Percentiles rank a stretch among this genome's conserved stretches.
phyloP scores from a whole-genome alignment of 495 filamentous ascomycete species.

The Lophiostoma macrostomum region DNA sequence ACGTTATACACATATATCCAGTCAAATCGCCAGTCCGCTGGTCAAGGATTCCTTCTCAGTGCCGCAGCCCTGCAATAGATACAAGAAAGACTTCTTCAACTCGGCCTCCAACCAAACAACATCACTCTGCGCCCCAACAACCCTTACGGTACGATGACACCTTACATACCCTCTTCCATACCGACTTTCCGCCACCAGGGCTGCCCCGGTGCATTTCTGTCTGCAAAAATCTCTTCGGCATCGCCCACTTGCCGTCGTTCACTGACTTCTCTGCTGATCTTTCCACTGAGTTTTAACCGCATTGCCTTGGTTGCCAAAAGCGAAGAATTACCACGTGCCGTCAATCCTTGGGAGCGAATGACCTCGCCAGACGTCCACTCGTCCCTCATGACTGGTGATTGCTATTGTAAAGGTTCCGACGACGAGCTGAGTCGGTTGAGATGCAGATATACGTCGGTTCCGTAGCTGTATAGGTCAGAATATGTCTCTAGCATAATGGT shows the following conservation, averaged over 20 bases:
- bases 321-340: constrained; percentile 42
- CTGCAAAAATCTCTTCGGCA: constrained; percentile 60
- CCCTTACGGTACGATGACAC: neutral
- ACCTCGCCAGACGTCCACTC: constrained; percentile 46
- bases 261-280: constrained; percentile 64
- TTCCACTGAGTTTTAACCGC: constrained; percentile 55
- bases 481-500: no score
- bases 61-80: constrained; percentile 6
- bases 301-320: constrained; percentile 43
- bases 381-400: constrained; percentile 95
- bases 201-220: constrained; percentile 36
- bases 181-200: constrained; percentile 42
- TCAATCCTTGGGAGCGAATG: constrained; percentile 73
- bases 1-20: no score
- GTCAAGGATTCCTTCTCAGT: no score
- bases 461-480: constrained; percentile 63
- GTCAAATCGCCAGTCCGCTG: no score
- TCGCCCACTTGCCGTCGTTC: constrained; percentile 87
- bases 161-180: constrained; percentile 42
- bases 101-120: neutral
- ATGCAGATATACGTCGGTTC: constrained; percentile 97
- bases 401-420: constrained; percentile 96
- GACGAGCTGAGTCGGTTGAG: constrained; percentile 92
- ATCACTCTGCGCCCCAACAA: neutral
- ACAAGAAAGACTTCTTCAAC: constrained; percentile 13